Percentiles rank a stretch among this genome's conserved stretches.
Evolutionary conservation across 129 eudicot species (phyloP).

Genomic region (Saposhnikovia divaricata): DNA sequence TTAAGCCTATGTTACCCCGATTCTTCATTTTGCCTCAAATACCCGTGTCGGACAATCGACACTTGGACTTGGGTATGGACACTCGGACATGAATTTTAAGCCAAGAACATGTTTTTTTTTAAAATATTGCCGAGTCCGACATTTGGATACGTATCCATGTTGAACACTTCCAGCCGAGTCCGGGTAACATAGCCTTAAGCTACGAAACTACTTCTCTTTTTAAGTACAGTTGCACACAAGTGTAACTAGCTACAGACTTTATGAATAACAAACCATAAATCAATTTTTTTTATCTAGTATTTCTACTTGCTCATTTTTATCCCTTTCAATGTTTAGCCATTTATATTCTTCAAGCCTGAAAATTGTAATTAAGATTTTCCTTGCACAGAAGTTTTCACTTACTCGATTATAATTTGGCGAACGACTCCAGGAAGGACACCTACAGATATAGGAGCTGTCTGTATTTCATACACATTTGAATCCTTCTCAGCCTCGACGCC

Average conservation of each 20-base stretch:
- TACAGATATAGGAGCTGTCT: constrained; percentile 69
- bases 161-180: no score
- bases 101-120: no score
- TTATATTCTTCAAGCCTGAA: not conserved
- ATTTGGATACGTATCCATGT: no score
- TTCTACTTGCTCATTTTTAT: not conserved
- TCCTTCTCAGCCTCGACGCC: constrained; percentile 9
- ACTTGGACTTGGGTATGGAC: no score
- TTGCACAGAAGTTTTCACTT: constrained; percentile 13
- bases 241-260: not conserved
- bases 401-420: constrained; percentile 73
- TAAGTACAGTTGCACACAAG: not conserved
- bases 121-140: no score
- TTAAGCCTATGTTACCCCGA: no score
- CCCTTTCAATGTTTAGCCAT: not conserved
- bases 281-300: not conserved
- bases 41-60: no score
- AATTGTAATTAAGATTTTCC: not conserved
- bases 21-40: no score
- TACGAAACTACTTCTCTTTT: not conserved
- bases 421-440: constrained; percentile 94
- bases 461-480: constrained; percentile 26
- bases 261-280: not conserved
- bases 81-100: no score
- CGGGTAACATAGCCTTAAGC: no score